These are phyloP conservation scores for Lipomyces yamadae DNA, from an alignment of 805 yeast genomes.

Conservation along the genomic window DNA sequence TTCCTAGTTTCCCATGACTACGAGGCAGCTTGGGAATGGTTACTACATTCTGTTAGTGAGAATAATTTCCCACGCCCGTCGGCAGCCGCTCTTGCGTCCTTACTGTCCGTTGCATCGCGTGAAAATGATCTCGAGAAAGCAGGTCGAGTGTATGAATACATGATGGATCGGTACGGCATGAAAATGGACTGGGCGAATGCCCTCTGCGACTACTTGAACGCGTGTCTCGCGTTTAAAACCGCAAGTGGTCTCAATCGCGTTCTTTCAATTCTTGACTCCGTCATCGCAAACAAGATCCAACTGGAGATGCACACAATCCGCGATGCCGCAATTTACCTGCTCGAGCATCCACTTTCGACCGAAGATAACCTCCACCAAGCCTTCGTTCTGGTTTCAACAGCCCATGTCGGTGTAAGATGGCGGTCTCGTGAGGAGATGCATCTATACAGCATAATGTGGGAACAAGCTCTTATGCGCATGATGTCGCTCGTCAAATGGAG, in stretches of 20 bases:
- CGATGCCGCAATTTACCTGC: slow-evolving; percentile 21
- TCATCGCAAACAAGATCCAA: slow-evolving; percentile 2
- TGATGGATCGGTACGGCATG: slow-evolving; percentile 24
- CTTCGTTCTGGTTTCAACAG: slow-evolving; percentile 21
- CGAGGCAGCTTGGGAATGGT: slow-evolving; percentile 44
- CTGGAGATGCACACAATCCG: slow-evolving; percentile 27
- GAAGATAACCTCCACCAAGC: slow-evolving; percentile 27
- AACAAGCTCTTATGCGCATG: slow-evolving; percentile 14
- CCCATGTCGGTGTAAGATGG: slow-evolving; percentile 10
- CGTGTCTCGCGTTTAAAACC: not conserved
- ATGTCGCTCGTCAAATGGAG: slow-evolving; percentile 21
- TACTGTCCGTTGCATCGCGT: slow-evolving; percentile 38
- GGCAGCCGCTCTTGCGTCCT: slow-evolving; percentile 27
- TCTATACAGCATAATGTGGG: slow-evolving; percentile 12
- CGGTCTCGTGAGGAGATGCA: slow-evolving; percentile 11
- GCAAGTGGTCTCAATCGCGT: slow-evolving; percentile 10
- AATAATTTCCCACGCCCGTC: slow-evolving; percentile 13
- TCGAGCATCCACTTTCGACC: slow-evolving; percentile 12
- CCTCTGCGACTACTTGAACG: slow-evolving; percentile 19
- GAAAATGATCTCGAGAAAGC: slow-evolving; percentile 40
- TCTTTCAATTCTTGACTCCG: slow-evolving; percentile 10
- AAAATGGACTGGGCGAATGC: slow-evolving; percentile 8
- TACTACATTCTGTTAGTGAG: slow-evolving; percentile 38
- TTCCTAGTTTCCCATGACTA: slow-evolving; percentile 38
- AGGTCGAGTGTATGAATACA: slow-evolving; percentile 39